Evolutionary conservation across 1,284 basidiomycete species (phyloP).

Genomic region (Vanrija pseudolonga): DNA sequence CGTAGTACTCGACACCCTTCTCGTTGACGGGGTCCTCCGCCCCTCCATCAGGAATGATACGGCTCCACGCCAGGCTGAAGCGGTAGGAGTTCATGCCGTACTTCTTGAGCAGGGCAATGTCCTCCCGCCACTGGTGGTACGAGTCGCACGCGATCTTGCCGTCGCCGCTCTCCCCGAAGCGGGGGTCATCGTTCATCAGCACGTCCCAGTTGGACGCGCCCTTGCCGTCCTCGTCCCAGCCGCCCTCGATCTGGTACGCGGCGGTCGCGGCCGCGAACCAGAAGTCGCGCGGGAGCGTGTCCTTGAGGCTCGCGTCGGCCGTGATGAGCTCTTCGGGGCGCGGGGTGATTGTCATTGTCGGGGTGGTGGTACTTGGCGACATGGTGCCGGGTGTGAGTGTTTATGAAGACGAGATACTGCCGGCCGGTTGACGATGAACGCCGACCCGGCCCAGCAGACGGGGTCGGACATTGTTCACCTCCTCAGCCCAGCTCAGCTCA

Average conservation of each 20-base stretch:
- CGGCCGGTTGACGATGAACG: no score
- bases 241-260: slow-evolving; percentile 36
- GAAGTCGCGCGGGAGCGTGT: slow-evolving; percentile 55
- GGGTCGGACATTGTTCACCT: no score
- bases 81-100: slow-evolving; percentile 58
- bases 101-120: slow-evolving; percentile 59
- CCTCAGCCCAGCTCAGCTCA: no score
- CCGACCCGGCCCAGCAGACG: no score
- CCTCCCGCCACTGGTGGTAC: slow-evolving; percentile 59
- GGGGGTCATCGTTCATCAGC: slow-evolving; percentile 51
- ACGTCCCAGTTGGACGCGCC: slow-evolving; percentile 54
- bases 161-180: slow-evolving; percentile 4
- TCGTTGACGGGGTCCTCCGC: slow-evolving; percentile 63
- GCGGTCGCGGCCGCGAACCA: slow-evolving; percentile 68
- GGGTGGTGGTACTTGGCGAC: no score
- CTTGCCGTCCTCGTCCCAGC: slow-evolving; percentile 22
- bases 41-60: slow-evolving; percentile 56
- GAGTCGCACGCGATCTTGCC: slow-evolving; percentile 25
- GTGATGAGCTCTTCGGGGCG: slow-evolving; percentile 7
- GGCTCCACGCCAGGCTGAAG: slow-evolving; percentile 67
- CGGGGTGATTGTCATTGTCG: neutral
- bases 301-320: slow-evolving; percentile 9
- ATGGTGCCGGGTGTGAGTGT: no score
- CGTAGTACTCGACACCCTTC: slow-evolving; percentile 63
- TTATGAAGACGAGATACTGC: no score